A percentile compares a stretch with the other conserved stretches of the same genome.
Conservation (phyloP, 2,329 filamentous ascomycete species). For the Neopestalotiopsis sp. region DNA sequence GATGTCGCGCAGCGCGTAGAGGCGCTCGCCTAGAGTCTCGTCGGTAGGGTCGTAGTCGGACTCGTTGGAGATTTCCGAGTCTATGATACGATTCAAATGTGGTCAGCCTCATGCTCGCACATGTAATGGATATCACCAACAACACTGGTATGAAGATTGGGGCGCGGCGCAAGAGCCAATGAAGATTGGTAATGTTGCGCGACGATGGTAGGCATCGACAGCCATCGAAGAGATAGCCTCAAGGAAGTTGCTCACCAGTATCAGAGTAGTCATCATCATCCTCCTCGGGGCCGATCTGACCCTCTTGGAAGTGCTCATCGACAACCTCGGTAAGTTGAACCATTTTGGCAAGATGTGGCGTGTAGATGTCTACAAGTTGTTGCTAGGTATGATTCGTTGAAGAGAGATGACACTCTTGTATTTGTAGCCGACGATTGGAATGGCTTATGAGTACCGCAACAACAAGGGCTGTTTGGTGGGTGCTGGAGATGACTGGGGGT, state of each 20-base stretch:
- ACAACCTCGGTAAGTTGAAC: slow-evolving; percentile 97
- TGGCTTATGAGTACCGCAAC: too few relatives aligned
- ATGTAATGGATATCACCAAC: not conserved
- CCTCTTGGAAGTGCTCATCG: slow-evolving; percentile 88
- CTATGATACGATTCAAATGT: slow-evolving; percentile 44
- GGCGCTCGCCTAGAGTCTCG: slow-evolving; percentile 70
- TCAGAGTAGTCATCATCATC: slow-evolving; percentile 94
- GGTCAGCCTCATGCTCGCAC: not conserved
- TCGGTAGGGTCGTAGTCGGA: slow-evolving; percentile 68
- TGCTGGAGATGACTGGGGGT: not conserved
- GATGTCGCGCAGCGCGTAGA: slow-evolving; percentile 77
- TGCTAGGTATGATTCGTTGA: not conserved
- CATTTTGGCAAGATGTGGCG: slow-evolving; percentile 60
- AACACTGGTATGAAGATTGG: not conserved
- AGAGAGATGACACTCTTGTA: not conserved
- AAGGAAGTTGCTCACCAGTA: slow-evolving; percentile 68
- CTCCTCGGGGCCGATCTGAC: slow-evolving; percentile 73
- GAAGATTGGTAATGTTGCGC: not conserved
- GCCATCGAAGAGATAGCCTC: not conserved
- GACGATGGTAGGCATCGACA: not conserved
- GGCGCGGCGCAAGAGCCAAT: not conserved
- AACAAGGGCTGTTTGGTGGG: not conserved
- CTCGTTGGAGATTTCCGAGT: slow-evolving; percentile 85
- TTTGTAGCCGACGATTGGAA: not conserved
- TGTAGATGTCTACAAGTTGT: not conserved